phyloP scores from a whole-genome alignment of 2,329 filamentous ascomycete species.

The Aspergillus amoenus region DNA sequence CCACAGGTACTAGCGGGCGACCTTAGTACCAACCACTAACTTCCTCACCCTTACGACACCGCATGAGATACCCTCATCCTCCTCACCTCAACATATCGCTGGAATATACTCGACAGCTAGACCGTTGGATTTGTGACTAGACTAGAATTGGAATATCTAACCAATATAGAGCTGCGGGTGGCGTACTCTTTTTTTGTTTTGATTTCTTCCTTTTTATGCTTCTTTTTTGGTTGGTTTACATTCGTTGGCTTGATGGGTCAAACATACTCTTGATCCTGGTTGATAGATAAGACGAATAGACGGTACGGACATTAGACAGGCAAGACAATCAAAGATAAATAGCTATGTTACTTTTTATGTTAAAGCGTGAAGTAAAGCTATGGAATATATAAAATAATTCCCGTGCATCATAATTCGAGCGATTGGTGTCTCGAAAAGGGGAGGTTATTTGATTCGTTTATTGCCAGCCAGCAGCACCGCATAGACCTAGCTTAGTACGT shows the following conservation, averaged over 20 bases:
- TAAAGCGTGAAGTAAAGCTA: too few species aligned
- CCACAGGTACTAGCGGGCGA: background rate
- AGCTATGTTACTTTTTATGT: background rate
- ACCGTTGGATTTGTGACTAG: background rate
- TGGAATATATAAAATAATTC: too few species aligned
- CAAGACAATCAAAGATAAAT: background rate
- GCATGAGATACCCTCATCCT: background rate
- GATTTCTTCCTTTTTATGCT: background rate
- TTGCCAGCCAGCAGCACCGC: background rate
- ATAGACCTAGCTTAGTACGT: too few species aligned
- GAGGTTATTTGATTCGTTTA: background rate
- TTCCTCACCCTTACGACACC: background rate
- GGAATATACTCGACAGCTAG: background rate
- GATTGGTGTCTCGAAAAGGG: background rate
- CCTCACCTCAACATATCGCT: background rate
- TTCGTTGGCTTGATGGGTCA: background rate
- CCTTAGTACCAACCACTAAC: background rate
- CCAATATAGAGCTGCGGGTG: background rate
- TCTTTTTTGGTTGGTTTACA: constrained; percentile 2
- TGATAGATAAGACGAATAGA: background rate
- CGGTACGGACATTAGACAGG: background rate
- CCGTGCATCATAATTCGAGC: too few species aligned
- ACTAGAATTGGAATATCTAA: background rate
- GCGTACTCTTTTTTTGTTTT: background rate
- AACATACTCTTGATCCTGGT: background rate